These are phyloP conservation scores for Heritiera littoralis DNA, from an alignment of 345 rosid species.

Conservation along the genomic window DNA sequence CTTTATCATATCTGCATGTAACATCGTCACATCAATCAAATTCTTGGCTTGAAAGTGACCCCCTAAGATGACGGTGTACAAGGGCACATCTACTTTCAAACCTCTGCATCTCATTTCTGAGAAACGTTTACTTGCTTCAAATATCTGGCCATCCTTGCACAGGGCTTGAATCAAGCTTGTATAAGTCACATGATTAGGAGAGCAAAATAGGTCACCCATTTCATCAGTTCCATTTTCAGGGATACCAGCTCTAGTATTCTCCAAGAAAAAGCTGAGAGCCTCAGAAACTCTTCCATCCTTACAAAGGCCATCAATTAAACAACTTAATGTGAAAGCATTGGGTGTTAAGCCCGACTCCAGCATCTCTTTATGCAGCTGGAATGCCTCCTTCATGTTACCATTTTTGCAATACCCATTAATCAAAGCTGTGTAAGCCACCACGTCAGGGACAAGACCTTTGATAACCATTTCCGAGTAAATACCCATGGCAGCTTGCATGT, in stretches of 20 bases:
- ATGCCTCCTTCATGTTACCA: slow-evolving; percentile 57
- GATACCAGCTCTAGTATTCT: slow-evolving; percentile 24
- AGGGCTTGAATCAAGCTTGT: slow-evolving; percentile 58
- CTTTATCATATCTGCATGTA: slow-evolving; percentile 72
- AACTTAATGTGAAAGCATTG: slow-evolving; percentile 58
- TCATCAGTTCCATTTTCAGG: slow-evolving; percentile 19
- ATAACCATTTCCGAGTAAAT: slow-evolving; percentile 64
- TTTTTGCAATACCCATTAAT: slow-evolving; percentile 65
- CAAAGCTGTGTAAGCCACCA: slow-evolving; percentile 58
- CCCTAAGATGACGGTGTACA: slow-evolving; percentile 37
- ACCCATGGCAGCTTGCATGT: slow-evolving; percentile 58
- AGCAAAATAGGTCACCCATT: slow-evolving; percentile 30
- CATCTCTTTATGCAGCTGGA: slow-evolving; percentile 52
- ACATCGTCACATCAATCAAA: slow-evolving; percentile 50
- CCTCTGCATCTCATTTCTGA: slow-evolving; percentile 52
- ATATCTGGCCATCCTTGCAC: slow-evolving; percentile 53
- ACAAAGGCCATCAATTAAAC: slow-evolving; percentile 62
- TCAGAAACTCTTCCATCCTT: slow-evolving; percentile 52
- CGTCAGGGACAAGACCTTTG: slow-evolving; percentile 59
- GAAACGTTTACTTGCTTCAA: slow-evolving; percentile 57
- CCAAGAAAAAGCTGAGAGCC: slow-evolving; percentile 46
- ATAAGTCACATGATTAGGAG: slow-evolving; percentile 38
- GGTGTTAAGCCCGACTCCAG: slow-evolving; percentile 49
- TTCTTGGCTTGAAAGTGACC: slow-evolving; percentile 52
- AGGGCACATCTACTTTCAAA: slow-evolving; percentile 43